Base-by-base conservation (phyloP, 2,329 filamentous ascomycete genomes). In the Exophiala aquamarina region DNA sequence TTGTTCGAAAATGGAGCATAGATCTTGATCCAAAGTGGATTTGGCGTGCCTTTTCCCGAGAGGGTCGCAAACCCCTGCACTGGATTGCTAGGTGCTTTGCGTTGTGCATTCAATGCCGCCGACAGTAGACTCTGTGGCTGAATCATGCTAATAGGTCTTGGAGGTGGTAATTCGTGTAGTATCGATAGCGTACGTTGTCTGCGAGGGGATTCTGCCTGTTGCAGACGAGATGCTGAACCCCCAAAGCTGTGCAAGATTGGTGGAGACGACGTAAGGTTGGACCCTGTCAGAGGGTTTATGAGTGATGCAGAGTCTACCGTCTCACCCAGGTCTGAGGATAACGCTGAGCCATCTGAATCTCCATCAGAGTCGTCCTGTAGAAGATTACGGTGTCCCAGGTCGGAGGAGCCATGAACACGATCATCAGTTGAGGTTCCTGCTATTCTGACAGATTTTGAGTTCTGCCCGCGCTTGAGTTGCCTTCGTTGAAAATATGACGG, bases 21-120 rank as follows among this genome's bases (percentile, higher is more conserved):
- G 13, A 85, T 76, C 59, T 80, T 83, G 62, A 85, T 76, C 63
- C 82, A 82, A 9, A 85, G 64, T 2, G 81, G 78, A 49, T 77
- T 79, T 4, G 70, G 72, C 49, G 81, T 76, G n/a, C 78, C 80
- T 55, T 79, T 79, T 9, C 79, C 82, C 48, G 77, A 82, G 15
- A 83, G 69, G 4, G 73, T 70, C 3, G 78, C 80, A 59, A 82
- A 85, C 28, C 73, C 72, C 57, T 83, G 79, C 14, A 83, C 69
- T 1, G 81, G 81, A 58, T 83, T 82, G n/a, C 73, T 76, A 8
- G 77, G 77, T 35, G 75, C 77, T 38, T 74, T 68, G 50, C 76
- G 76, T 50, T 75, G 77, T 5, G 77, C 77, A 54, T 77, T 78
- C 13, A 84, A 65, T 23, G 79, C 76, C 56, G 76, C 74, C 0